Evolutionary conservation across 2,329 filamentous ascomycete species (phyloP).

Genomic region (Amesomyces nigricolor): DNA sequence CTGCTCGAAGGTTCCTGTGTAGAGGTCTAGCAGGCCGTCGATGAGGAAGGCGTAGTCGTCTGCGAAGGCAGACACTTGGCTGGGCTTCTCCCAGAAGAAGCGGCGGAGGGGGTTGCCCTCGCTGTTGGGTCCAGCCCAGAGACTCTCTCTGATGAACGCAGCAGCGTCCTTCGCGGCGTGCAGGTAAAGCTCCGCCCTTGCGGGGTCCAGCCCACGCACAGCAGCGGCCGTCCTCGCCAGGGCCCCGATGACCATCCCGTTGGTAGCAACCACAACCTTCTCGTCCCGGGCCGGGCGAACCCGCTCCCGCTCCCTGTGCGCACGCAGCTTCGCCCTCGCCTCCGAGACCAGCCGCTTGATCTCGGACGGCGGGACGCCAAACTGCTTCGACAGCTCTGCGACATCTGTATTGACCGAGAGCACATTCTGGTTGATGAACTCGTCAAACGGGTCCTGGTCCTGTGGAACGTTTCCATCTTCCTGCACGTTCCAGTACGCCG

Average conservation of each 20-base stretch:
- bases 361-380: constrained; percentile 65
- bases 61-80: constrained; percentile 68
- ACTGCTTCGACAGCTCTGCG: constrained; percentile 65
- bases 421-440: constrained; percentile 92
- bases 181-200: constrained; percentile 56
- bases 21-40: constrained; percentile 75
- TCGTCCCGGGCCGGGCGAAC: constrained; percentile 75
- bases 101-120: constrained; percentile 59
- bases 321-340: constrained; percentile 62
- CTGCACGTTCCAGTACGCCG: constrained; percentile 77
- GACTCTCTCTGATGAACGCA: constrained; percentile 62
- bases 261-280: constrained; percentile 83
- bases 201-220: constrained; percentile 54
- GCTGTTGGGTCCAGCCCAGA: constrained; percentile 59
- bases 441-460: constrained; percentile 81
- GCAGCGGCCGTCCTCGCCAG: constrained; percentile 70
- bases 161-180: constrained; percentile 62
- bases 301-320: constrained; percentile 67
- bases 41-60: constrained; percentile 94
- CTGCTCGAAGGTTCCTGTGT: constrained; percentile 74
- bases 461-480: constrained; percentile 81
- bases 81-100: constrained; percentile 60
- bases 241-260: constrained; percentile 79
- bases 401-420: constrained; percentile 64
- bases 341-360: constrained; percentile 61